These are phyloP conservation scores for Podaxis rugospora DNA, from an alignment of 768 basidiomycete species.

Conservation along the genomic window DNA sequence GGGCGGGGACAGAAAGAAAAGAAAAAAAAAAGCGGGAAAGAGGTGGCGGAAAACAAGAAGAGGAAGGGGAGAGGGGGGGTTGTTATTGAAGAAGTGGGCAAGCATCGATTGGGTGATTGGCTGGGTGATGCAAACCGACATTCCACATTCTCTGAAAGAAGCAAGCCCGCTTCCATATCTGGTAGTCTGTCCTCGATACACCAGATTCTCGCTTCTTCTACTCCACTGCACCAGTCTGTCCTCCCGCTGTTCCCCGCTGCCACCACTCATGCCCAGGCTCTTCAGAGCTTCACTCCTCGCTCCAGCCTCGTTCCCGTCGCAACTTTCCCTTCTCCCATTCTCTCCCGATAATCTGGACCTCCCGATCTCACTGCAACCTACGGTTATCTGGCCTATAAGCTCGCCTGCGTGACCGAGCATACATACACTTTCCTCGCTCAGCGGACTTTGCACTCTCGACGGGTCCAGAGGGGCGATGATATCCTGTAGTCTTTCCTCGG, in stretches of 20 bases:
- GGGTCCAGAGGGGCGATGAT: conserved; percentile 3
- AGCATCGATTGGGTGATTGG: conserved; percentile 28
- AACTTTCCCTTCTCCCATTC: conserved; percentile 8
- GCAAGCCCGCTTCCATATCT: conserved; percentile 29
- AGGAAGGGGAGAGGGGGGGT: conserved; percentile 20
- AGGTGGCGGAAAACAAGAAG: conserved; percentile 37
- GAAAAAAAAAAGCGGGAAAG: conserved; percentile 16
- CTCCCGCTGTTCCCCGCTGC: conserved; percentile 1
- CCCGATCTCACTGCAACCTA: background rate
- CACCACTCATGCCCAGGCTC: background rate
- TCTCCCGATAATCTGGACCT: background rate
- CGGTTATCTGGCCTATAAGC: conserved; percentile 10
- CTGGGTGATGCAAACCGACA: conserved; percentile 30
- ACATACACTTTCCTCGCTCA: conserved; percentile 1
- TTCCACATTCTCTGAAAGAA: conserved; percentile 45
- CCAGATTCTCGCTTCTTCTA: conserved; percentile 9
- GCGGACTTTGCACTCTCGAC: conserved; percentile 1
- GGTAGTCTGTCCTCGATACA: conserved; percentile 22
- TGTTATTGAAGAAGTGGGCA: conserved; percentile 22
- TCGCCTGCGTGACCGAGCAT: conserved; percentile 9
- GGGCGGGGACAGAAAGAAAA: conserved; percentile 15
- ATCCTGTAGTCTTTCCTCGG: background rate
- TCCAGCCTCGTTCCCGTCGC: conserved; percentile 11
- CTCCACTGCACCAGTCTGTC: conserved; percentile 2
- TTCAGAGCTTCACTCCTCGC: background rate